Evolutionary conservation across 202 grass and related monocot genomes (phyloP), one percentile per base, ranked within the genome.

Genomic region (Zoysia matrella): DNA sequence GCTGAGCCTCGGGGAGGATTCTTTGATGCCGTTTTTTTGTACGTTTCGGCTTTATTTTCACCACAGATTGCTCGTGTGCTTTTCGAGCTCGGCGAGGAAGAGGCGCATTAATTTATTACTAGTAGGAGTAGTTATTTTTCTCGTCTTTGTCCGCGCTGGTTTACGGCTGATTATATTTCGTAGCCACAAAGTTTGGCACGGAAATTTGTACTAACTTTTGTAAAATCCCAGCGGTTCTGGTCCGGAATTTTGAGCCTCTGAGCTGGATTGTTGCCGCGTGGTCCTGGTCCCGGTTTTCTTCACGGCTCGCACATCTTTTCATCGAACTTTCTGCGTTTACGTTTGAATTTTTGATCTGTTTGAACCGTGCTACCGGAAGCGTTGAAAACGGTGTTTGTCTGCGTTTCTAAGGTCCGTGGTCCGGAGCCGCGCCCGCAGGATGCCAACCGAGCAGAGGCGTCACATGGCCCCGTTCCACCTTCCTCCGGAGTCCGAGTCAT

Each of bases 371-470:
- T 66, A 16, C 44, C 50, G n/a, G 64, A 49, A 30, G 65, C 69
- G 77, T 50, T 85, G 82, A 85, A 85, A 76, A 22, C 50, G 41
- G 47, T 30, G 7, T 44, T 60, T 58, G 15, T 70, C 7, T 57
- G 52, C 51, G 10, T 67, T 74, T 41, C 61, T 58, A 63, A 86
- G 65, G 67, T 83, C 73, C 70, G 65, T 77, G 83, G 74, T 46
- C 74, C 73, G 83, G 41, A 74, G 47, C 72, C 69, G 80, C 51
- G 77, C 77, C 86, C 76, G 86, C 88, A 92, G 79, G 86, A 92
- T 94, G 89, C 88, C 90, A 73, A 82, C 83, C 85, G 94, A 97
- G 82, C 89, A 92, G 86, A 97, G 86, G 65, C 80, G 82, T 2
- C 84, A 79, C 78, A 63, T 82, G 73, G 77, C 86, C 76, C 80